Base-by-base conservation (phyloP, 768 basidiomycete species). In the Leccinum subtestaceum region DNA sequence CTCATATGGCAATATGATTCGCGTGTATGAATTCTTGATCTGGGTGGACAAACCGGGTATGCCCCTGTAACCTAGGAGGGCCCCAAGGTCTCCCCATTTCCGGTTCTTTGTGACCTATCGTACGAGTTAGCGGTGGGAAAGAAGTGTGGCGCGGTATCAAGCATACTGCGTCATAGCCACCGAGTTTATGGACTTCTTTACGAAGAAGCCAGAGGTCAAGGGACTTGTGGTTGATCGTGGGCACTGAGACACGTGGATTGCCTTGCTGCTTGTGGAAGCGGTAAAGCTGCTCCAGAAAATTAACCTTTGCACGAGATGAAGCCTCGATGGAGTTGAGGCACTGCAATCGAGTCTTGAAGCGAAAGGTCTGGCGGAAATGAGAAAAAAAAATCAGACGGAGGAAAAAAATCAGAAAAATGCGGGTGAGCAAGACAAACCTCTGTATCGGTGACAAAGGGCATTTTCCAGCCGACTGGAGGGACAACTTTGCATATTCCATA, bases 271-370 rank as follows among this genome's bases (percentile, higher is more conserved):
- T 89, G 76, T 98, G 97, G 74, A 90, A 99, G 66, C 93, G 89
- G 75, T 95, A 95, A 52, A 99, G 83, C 75, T 97, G 94, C 73
- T 98, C 96, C 64, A 98, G 76, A 76, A 97, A 98, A 78, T 97
- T 98, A 73, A 98, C 77, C 75, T 95, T 97, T 53, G 97, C 96
- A 65, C 97, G 81, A 60, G 95, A 95, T 36, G 95, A 91, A 15
- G 97, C 97, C 77, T 98, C 96, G 64, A 99, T 93, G 62, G 93
- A 95, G 74, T 98, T 98, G 68, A 99, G 80, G 62, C 91, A 86
- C 74, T 97, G 95, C 46, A 98, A 76, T 53, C 97, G 87, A 53
- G 96, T 99, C 76, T 92, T 93, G 78, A 99, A 99, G 52, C 93
- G 90, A 77, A 97, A 98, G 58, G 81, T 81, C 95, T 68, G 64